Conservation (phyloP, 352 stramenopile genomes). For the Phytophthora tubulina region DNA sequence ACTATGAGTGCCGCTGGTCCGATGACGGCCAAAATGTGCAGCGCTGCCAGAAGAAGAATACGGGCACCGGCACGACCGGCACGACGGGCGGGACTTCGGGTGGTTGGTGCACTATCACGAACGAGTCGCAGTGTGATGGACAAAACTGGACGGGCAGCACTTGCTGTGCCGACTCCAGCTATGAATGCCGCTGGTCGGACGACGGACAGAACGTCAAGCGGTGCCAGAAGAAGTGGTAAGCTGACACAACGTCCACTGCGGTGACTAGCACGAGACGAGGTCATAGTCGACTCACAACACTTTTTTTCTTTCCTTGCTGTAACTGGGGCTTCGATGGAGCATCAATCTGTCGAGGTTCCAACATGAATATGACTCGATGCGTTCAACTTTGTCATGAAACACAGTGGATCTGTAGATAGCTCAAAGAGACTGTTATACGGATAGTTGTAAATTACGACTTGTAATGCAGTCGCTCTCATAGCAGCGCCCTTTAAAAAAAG, state of each 20-base stretch:
- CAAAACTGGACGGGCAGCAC: not conserved
- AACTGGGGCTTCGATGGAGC: not conserved
- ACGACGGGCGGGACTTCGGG: not conserved
- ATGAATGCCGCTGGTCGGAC: slow-evolving; percentile 1
- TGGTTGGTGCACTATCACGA: slow-evolving; percentile 15
- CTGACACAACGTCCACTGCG: too few relatives aligned
- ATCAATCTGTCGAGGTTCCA: not conserved
- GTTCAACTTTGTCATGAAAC: too few relatives aligned
- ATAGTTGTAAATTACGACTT: too few relatives aligned
- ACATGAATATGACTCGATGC: slow-evolving; percentile 5
- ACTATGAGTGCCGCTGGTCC: not conserved
- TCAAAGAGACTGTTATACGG: too few relatives aligned
- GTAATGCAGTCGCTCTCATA: too few relatives aligned
- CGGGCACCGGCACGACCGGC: not conserved
- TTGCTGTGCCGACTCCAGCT: not conserved
- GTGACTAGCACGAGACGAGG: too few relatives aligned
- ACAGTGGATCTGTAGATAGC: too few relatives aligned
- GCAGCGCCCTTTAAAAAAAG: too few relatives aligned
- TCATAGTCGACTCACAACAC: too few relatives aligned
- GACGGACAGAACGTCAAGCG: slow-evolving; percentile 7
- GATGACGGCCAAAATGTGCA: slow-evolving; percentile 21
- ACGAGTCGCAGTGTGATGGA: slow-evolving; percentile 17
- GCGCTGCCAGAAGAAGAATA: slow-evolving; percentile 11
- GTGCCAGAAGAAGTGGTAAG: slow-evolving; percentile 15
- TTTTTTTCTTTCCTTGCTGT: not conserved